Conservation (phyloP, 495 filamentous ascomycete genomes). For the Chaetomium fimeti region DNA sequence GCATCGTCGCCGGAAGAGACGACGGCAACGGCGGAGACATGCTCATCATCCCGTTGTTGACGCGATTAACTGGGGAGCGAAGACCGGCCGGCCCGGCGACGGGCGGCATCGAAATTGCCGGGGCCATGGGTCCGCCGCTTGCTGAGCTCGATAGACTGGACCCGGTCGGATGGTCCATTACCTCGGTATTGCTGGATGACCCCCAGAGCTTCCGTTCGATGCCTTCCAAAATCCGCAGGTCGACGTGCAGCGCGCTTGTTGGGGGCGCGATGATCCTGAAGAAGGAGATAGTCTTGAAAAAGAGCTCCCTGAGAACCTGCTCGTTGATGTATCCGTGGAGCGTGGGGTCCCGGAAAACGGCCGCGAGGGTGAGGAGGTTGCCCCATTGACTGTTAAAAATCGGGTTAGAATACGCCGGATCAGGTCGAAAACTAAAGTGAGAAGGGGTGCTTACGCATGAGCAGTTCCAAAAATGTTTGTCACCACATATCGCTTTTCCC, state of each 20-base stretch:
- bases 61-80: conserved; percentile 9
- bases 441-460: conserved; percentile 73
- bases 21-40: conserved; percentile 12
- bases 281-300: conserved; percentile 67
- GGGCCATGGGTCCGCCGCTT: conserved; percentile 32
- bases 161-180: conserved; percentile 21
- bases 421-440: conserved; percentile 16
- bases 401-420: not conserved
- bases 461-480: conserved; percentile 95
- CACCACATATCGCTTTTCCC: conserved; percentile 66
- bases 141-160: conserved; percentile 50
- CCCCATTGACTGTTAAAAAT: conserved; percentile 79
- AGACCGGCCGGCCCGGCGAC: not conserved
- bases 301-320: conserved; percentile 51
- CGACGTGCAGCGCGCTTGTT: conserved; percentile 63
- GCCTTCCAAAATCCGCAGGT: conserved; percentile 65
- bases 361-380: conserved; percentile 84
- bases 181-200: conserved; percentile 19
- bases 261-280: conserved; percentile 60
- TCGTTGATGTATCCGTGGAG: conserved; percentile 54
- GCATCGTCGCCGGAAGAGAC: not conserved
- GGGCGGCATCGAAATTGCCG: conserved; percentile 12
- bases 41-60: conserved; percentile 14
- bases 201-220: conserved; percentile 54
- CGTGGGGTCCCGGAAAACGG: conserved; percentile 62